Evolutionary conservation across 192 early-diverging fungal genomes (phyloP), one percentile per base, ranked within the genome.

Genomic region (Backusella luteola): DNA sequence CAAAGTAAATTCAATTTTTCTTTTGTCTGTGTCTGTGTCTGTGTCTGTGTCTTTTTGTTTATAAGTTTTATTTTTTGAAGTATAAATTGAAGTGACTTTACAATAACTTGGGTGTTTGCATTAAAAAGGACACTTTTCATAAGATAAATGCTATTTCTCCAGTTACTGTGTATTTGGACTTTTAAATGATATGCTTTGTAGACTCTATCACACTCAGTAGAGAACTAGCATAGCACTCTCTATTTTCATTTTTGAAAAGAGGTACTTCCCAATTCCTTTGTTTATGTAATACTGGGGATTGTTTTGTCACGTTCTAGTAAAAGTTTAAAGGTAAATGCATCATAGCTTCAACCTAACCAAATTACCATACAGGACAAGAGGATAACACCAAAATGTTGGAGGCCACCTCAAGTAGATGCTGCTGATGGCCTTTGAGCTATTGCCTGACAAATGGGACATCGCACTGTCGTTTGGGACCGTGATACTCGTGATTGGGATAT

Each of bases 371-470:
- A 8, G 6, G n/a, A 21, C n/a, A 53, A 53, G 6, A 21, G 5
- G 1, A 38, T 84, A 2, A 70, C 73, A 15, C 66, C 85, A 36
- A 81, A 79, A 71, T 84, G 80, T 66, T 77, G 77, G 76, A 79
- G 84, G 34, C 84, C 82, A 42, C 84, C 86, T 17, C 86, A 81
- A 77, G 86, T 82, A 36, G 85, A 83, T 39, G 76, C 81, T 56
- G 83, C 81, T 73, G 79, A 80, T 74, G 77, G 85, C 34, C 78
- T 86, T 46, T 80, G 82, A 34, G 2, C 59, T n/a, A 79, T 79
- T 26, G 77, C 72, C 21, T 73, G 46, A 39, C 72, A 79, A 38
- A 73, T 79, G 71, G 72, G 72, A 26, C 9, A 74, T 36, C 34
- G 46, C 4, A 73, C 35, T 19, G 36, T 68, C 14, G 39, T 78